Base-by-base conservation (phyloP, 208 protist genomes). In the Spongospora subterranea region DNA sequence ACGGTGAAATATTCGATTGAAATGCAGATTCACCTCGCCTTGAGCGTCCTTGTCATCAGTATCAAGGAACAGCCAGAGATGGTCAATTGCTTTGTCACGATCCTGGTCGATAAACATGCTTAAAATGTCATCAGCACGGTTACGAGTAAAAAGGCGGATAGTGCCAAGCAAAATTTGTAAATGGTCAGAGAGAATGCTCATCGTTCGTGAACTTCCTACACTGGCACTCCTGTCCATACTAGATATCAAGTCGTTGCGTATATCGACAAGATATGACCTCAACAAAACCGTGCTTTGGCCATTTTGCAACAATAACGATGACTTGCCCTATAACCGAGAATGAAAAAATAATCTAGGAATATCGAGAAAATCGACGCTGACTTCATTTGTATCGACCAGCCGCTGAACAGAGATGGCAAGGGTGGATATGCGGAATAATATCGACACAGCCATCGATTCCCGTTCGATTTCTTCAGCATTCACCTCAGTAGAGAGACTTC, bases 311-410 rank as follows among this genome's bases (percentile, higher is more conserved):
- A n/a, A n/a, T n/a, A 60, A 6, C 13, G 50, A 60, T 29, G 50
- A 6, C 6, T 60, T 60, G 50, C 24, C 50, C 50, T 60, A 60
- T 24, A 60, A 60, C 13, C 6, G 50, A 6, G 24, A 6, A 60
- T 60, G n/a, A n/a, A n/a, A n/a, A n/a, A n/a, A n/a, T n/a, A n/a
- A n/a, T n/a, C n/a, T n/a, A n/a, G n/a, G 54, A 65, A 65, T 29
- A 29, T 65, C 54, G 29, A 65, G 54, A 82, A 82, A 20, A 82
- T 13, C 71, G 71, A 20, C n/a, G 71, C 6, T 35, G 71, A 82
- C 11, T 13, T 35, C 71, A 35, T 43, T 17, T 32, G 17, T 32
- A 65, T 17, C 54, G 54, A 65, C 29, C 17, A 35, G 40, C 6
- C 71, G 71, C 71, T 43, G 71, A 20, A 13, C 71, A 20, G 71